Evolutionary conservation across 495 filamentous ascomycete genomes (phyloP).

Genomic region (Podospora pseudoanserina): DNA sequence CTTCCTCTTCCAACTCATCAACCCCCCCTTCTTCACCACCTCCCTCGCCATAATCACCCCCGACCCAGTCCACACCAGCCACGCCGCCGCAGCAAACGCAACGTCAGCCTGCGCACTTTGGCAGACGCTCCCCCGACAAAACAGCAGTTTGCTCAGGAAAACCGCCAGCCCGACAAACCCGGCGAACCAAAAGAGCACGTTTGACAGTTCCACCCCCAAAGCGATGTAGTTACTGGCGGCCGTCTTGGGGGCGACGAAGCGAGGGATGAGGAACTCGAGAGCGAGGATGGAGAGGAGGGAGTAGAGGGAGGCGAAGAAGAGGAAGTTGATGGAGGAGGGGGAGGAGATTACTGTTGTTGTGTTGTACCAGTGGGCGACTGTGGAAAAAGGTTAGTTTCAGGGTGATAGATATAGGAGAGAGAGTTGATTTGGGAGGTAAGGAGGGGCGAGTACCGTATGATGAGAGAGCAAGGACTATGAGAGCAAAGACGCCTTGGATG

Average conservation of each 20-base stretch:
- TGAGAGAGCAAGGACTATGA: slow-evolving; percentile 65
- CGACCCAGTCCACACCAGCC: slow-evolving; percentile 42
- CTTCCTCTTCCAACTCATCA: slow-evolving; percentile 27
- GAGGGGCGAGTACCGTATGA: slow-evolving; percentile 55
- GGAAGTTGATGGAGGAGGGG: slow-evolving; percentile 64
- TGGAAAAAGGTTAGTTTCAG: slow-evolving; percentile 12
- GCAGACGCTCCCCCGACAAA: slow-evolving; percentile 52
- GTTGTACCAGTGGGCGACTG: slow-evolving; percentile 53
- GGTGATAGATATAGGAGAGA: no score
- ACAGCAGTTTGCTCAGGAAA: slow-evolving; percentile 54
- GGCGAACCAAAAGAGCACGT: slow-evolving; percentile 77
- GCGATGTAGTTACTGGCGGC: slow-evolving; percentile 56
- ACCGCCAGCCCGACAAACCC: slow-evolving; percentile 70
- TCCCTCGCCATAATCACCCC: slow-evolving; percentile 35
- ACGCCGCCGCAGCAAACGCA: slow-evolving; percentile 44
- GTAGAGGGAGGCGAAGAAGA: slow-evolving; percentile 65
- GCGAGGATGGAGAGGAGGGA: slow-evolving; percentile 62
- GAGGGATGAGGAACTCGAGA: slow-evolving; percentile 60
- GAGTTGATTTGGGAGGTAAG: background rate
- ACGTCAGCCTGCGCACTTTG: slow-evolving; percentile 45
- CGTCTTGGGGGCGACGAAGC: slow-evolving; percentile 39
- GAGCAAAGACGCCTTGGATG: slow-evolving; percentile 59
- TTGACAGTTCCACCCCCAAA: slow-evolving; percentile 59
- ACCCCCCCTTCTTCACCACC: slow-evolving; percentile 34
- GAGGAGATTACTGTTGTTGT: slow-evolving; percentile 41